Conservation (phyloP, 805 yeast genomes). For the Saturnispora mendoncae region DNA sequence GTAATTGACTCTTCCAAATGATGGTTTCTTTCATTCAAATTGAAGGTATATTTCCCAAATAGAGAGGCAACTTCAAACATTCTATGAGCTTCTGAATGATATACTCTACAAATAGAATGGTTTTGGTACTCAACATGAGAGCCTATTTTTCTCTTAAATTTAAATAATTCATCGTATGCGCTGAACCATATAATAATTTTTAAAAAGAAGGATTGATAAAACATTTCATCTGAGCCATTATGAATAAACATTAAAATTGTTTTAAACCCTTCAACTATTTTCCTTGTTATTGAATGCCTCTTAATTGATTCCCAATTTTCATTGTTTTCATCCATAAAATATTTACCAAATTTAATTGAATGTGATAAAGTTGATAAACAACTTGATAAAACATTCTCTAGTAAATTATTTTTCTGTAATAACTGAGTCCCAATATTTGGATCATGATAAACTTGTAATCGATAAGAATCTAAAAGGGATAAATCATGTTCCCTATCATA, state of each 20-base stretch:
- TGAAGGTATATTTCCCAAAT: conserved; percentile 22
- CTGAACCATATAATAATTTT: conserved; percentile 40
- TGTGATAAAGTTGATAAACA: conserved; percentile 9
- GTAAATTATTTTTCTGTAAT: conserved; percentile 30
- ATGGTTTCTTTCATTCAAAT: conserved; percentile 14
- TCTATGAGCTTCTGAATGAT: conserved; percentile 32
- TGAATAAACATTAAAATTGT: conserved; percentile 22
- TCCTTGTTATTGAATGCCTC: conserved; percentile 4
- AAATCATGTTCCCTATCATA: conserved; percentile 44
- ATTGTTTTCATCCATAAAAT: conserved; percentile 5
- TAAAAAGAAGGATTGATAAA: conserved; percentile 24
- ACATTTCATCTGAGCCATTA: conserved; percentile 18
- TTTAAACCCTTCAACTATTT: conserved; percentile 16
- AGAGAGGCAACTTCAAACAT: conserved; percentile 19
- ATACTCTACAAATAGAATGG: conserved; percentile 39
- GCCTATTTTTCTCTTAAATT: conserved; percentile 50
- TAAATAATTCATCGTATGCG: conserved; percentile 50
- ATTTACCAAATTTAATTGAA: conserved; percentile 10
- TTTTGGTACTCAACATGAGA: conserved; percentile 56
- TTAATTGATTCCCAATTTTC: conserved; percentile 14
- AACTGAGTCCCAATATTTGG: conserved; percentile 31
- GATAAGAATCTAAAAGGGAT: conserved; percentile 23
- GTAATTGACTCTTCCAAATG: conserved; percentile 29
- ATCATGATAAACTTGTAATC: conserved; percentile 27
- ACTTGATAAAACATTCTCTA: conserved; percentile 37